A percentile compares a stretch with the other conserved stretches of the same genome.
Conservation (phyloP, 768 basidiomycete species). For the Trametes cinnabarina region DNA sequence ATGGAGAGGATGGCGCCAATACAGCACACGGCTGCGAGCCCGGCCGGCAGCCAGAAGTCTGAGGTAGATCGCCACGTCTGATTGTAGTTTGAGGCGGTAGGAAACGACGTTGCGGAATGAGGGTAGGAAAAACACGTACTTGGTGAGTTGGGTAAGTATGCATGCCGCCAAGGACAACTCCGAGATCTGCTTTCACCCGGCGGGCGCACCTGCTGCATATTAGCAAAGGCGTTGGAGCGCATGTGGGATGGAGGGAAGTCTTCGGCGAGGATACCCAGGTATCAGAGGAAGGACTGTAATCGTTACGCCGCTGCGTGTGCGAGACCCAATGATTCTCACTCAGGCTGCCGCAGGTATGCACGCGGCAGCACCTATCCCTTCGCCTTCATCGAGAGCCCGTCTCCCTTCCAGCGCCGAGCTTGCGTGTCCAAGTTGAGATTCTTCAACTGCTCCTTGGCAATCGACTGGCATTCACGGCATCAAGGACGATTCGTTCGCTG, state of each 20-base stretch:
- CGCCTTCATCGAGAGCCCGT: no score
- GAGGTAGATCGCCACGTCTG: conserved; percentile 65
- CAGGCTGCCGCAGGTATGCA: no score
- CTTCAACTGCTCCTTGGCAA: no score
- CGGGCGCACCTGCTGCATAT: conserved; percentile 86
- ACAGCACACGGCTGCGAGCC: conserved; percentile 50
- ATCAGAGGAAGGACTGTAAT: conserved; percentile 35
- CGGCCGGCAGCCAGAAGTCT: conserved; percentile 61
- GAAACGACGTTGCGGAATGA: no score
- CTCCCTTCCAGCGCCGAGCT: no score
- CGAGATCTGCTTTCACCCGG: conserved; percentile 75
- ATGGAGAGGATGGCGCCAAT: conserved; percentile 58
- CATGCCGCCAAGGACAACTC: conserved; percentile 56
- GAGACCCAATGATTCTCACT: no score
- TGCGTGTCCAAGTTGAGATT: no score
- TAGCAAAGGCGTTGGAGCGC: conserved; percentile 76
- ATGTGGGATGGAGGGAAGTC: conserved; percentile 67
- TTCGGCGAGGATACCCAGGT: conserved; percentile 76
- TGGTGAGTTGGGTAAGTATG: conserved; percentile 55
- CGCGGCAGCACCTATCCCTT: no score
- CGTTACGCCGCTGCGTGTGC: no score
- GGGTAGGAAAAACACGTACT: conserved; percentile 20
- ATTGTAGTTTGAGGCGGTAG: neutral
- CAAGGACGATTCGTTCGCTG: no score
- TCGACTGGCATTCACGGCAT: no score